These are phyloP conservation scores for Quercus aquifolioides DNA, from an alignment of 306 rosid genomes.

Conservation along the genomic window DNA sequence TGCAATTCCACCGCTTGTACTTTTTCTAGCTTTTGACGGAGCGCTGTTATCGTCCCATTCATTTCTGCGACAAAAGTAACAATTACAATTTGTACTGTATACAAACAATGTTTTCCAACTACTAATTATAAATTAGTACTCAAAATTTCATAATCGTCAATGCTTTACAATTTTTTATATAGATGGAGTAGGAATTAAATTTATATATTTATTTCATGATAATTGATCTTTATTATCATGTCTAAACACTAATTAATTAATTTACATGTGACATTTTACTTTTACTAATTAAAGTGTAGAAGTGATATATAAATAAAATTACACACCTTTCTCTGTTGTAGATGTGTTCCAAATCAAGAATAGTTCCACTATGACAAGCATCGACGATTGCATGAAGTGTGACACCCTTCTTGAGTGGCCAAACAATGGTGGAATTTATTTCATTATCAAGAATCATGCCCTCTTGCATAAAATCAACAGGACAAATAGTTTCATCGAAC, in stretches of 20 bases:
- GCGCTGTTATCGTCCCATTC: slow-evolving; percentile 56
- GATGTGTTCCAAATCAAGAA: slow-evolving; percentile 60
- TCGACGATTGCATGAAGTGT: slow-evolving; percentile 78
- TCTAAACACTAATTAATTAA: too few relatives aligned
- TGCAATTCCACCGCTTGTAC: slow-evolving; percentile 65
- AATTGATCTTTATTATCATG: too few relatives aligned
- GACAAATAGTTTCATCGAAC: slow-evolving; percentile 69
- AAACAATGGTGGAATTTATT: slow-evolving; percentile 56
- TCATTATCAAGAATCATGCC: slow-evolving; percentile 68
- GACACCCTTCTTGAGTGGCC: slow-evolving; percentile 66
- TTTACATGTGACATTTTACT: not conserved
- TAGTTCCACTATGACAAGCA: slow-evolving; percentile 85
- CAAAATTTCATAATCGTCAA: not conserved
- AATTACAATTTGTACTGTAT: not conserved
- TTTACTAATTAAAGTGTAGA: not conserved
- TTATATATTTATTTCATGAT: too few relatives aligned
- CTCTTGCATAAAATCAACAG: slow-evolving; percentile 56
- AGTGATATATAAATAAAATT: not conserved
- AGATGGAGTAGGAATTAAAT: too few relatives aligned
- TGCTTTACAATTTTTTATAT: too few relatives aligned
- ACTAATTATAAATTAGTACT: not conserved
- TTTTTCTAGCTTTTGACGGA: slow-evolving; percentile 47
- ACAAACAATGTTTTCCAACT: not conserved
- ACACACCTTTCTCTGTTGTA: slow-evolving; percentile 40
- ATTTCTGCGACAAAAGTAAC: slow-evolving; percentile 15